Percentiles rank a stretch among this genome's conserved stretches.
Conservation (phyloP, 2,329 filamentous ascomycete genomes). For the Hirsutella minnesotensis region DNA sequence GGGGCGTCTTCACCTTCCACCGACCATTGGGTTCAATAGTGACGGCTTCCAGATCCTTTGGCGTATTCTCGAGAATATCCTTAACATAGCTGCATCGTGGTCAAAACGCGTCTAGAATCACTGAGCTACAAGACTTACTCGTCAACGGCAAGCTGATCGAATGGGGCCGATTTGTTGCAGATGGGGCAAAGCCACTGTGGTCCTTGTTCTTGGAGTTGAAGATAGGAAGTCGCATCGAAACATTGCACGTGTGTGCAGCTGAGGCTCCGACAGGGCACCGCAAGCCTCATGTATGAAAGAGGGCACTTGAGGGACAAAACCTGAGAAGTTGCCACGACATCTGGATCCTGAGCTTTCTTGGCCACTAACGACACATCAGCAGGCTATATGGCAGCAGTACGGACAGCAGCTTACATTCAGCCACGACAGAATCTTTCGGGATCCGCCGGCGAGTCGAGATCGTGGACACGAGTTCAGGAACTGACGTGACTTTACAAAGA, state of each 20-base stretch:
- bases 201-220: slow-evolving; percentile 89
- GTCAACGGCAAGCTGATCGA: slow-evolving; percentile 74
- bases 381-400: neutral
- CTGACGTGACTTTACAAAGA: slow-evolving; percentile 61
- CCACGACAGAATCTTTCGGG: slow-evolving; percentile 67
- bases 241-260: slow-evolving; percentile 85
- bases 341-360: slow-evolving; percentile 70
- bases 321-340: slow-evolving; percentile 80
- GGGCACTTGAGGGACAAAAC: slow-evolving; percentile 90
- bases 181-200: slow-evolving; percentile 96
- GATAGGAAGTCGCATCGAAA: slow-evolving; percentile 85
- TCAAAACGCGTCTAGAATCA: neutral
- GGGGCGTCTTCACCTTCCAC: slow-evolving; percentile 44
- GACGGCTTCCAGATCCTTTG: slow-evolving; percentile 65
- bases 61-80: slow-evolving; percentile 69
- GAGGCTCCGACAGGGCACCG: slow-evolving; percentile 65
- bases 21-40: slow-evolving; percentile 78
- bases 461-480: slow-evolving; percentile 57
- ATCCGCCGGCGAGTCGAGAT: slow-evolving; percentile 62
- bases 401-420: slow-evolving; percentile 55
- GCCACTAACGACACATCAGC: slow-evolving; percentile 43
- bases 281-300: slow-evolving; percentile 72
- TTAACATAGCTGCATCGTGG: slow-evolving; percentile 58
- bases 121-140: slow-evolving; percentile 43
- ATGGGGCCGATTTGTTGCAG: slow-evolving; percentile 74